A percentile compares a stretch with the other conserved stretches of the same genome.
Conservation (phyloP, 1,139 yeast genomes). For the Sugiyamaella neomexicana region DNA sequence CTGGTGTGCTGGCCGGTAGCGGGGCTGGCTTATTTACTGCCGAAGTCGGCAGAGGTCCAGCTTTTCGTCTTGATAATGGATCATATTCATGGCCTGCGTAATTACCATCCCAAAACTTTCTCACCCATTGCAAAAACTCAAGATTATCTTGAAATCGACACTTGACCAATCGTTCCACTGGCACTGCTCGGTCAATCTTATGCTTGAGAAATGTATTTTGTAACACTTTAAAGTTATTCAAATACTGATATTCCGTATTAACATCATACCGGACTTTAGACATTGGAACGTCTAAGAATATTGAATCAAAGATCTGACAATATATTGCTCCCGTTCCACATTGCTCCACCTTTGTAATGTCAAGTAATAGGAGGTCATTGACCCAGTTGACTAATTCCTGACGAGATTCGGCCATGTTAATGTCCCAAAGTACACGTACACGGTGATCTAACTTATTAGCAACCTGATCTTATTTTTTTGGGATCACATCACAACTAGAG, state of each 20-base stretch:
- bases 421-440: not conserved
- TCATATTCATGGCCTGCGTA: constrained; percentile 71
- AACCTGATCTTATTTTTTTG: no score
- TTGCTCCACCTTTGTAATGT: constrained; percentile 79
- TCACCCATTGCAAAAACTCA: constrained; percentile 92
- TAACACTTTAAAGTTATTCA: constrained; percentile 78
- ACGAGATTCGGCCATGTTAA: constrained; percentile 66
- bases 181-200: constrained; percentile 69
- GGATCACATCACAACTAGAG: no score
- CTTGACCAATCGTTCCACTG: constrained; percentile 78
- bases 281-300: constrained; percentile 81
- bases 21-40: constrained; percentile 14
- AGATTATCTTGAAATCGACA: constrained; percentile 92
- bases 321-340: constrained; percentile 96
- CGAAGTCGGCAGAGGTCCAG: constrained; percentile 27
- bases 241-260: constrained; percentile 71
- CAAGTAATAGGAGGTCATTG: constrained; percentile 63
- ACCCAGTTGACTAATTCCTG: constrained; percentile 85
- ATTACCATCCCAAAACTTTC: constrained; percentile 75
- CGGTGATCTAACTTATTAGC: not conserved
- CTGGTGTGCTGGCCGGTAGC: constrained; percentile 4
- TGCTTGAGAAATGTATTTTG: constrained; percentile 76
- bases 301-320: constrained; percentile 86
- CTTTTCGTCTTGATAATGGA: constrained; percentile 56
- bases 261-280: constrained; percentile 68